Conservation (phyloP, 148 eudicot genomes). For the Camellia granthamiana region DNA sequence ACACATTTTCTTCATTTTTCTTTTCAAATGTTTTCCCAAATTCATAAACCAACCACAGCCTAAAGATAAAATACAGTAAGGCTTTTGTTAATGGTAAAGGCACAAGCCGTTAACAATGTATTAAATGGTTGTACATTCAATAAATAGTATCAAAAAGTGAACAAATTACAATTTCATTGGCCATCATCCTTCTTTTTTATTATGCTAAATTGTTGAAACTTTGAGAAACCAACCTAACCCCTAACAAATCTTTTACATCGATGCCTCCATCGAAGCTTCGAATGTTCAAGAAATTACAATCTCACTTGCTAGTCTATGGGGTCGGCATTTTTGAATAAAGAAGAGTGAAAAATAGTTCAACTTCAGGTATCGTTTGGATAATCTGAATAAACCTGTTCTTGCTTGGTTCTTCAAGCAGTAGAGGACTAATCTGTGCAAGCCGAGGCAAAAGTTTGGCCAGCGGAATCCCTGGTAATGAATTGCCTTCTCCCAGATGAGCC, state of each 20-base stretch:
- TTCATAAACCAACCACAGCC: too few species aligned
- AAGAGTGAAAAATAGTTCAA: constrained; percentile 81
- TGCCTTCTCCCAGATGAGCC: constrained; percentile 45
- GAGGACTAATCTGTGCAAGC: constrained; percentile 53
- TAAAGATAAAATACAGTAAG: too few species aligned
- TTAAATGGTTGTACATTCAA: not conserved
- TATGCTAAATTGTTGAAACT: not conserved
- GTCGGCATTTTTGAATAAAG: constrained; percentile 60
- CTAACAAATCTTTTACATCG: not conserved
- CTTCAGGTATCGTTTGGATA: constrained; percentile 62
- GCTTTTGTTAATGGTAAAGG: too few species aligned
- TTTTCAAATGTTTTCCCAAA: too few species aligned
- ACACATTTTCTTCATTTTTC: too few species aligned
- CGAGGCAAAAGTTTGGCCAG: constrained; percentile 74
- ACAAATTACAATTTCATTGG: constrained; percentile 11
- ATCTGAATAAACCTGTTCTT: constrained; percentile 56
- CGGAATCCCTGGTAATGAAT: constrained; percentile 52
- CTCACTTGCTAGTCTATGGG: constrained; percentile 13
- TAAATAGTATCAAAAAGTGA: not conserved
- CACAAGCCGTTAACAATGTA: too few species aligned
- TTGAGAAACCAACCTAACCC: constrained; percentile 9
- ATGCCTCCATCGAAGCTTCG: constrained; percentile 10
- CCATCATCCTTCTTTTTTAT: not conserved
- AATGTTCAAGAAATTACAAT: constrained; percentile 14
- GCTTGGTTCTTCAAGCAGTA: constrained; percentile 61